Conservation (phyloP, 2,329 filamentous ascomycete genomes). For the Aspergillus caelatus region DNA sequence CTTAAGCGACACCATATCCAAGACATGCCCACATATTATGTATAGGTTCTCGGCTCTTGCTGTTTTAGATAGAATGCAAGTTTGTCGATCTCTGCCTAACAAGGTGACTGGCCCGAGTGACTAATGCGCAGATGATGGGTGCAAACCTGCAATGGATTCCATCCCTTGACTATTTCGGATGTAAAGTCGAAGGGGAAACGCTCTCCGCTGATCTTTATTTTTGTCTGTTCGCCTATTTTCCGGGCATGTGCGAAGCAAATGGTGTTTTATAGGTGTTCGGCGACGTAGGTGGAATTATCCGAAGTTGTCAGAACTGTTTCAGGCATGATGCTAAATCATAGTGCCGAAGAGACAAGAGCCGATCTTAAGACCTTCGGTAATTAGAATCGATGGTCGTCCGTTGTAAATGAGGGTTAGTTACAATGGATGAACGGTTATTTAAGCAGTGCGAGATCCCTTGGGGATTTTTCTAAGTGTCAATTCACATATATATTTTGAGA, state of each 20-base stretch:
- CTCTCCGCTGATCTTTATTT: not conserved
- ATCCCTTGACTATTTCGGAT: not conserved
- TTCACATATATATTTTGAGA: not conserved
- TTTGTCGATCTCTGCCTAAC: not conserved
- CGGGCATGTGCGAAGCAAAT: not conserved
- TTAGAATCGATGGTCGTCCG: not conserved
- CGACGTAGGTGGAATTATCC: not conserved
- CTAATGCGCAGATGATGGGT: not conserved
- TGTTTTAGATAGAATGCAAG: not conserved
- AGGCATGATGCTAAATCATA: not conserved
- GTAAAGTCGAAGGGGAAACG: not conserved
- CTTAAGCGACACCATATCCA: not conserved
- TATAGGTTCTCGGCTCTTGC: not conserved
- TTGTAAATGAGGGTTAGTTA: not conserved
- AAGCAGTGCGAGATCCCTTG: not conserved
- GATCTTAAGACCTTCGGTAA: not conserved
- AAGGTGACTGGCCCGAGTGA: not conserved
- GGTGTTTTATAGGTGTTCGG: not conserved
- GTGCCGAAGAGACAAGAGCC: not conserved
- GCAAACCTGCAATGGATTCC: not conserved
- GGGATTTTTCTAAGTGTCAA: not conserved
- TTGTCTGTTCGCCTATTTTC: not conserved
- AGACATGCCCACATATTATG: not conserved
- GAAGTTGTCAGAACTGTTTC: not conserved
- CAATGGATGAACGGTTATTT: not conserved